Evolutionary conservation across 306 rosid genomes (phyloP).

Genomic region (Datisca glomerata): DNA sequence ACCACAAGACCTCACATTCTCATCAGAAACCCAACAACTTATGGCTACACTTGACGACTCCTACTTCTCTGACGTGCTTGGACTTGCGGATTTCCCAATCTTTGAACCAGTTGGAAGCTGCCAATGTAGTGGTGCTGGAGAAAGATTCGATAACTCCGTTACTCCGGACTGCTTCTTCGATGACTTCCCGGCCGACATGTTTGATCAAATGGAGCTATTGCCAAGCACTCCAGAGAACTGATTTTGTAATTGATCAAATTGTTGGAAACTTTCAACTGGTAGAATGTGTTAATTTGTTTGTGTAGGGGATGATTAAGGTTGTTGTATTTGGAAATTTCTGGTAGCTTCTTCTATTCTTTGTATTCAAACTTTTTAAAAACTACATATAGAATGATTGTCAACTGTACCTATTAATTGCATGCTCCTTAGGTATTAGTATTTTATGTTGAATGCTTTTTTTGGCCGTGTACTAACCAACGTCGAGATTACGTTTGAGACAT

Average conservation of each 20-base stretch:
- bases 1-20: slow-evolving; percentile 27
- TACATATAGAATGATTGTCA: too few relatives aligned
- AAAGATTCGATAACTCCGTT: slow-evolving; percentile 2
- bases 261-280: background rate
- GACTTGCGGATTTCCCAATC: slow-evolving; percentile 25
- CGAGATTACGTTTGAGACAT: too few relatives aligned
- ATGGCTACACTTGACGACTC: slow-evolving; percentile 27
- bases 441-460: too few relatives aligned
- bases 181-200: slow-evolving; percentile 64
- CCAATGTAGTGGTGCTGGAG: slow-evolving; percentile 13
- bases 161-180: slow-evolving; percentile 42
- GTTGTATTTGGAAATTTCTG: too few relatives aligned
- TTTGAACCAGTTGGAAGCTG: slow-evolving; percentile 32
- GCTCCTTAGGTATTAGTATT: too few relatives aligned
- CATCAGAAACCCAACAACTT: slow-evolving; percentile 33
- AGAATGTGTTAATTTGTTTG: too few relatives aligned
- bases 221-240: slow-evolving; percentile 25
- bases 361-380: too few relatives aligned
- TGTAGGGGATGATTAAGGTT: too few relatives aligned
- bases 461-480: too few relatives aligned
- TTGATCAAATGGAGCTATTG: slow-evolving; percentile 39
- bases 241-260: slow-evolving; percentile 5
- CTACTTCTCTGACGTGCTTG: slow-evolving; percentile 25
- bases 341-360: too few relatives aligned
- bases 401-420: too few relatives aligned